A percentile compares a stretch with the other conserved stretches of the same genome.
Conservation (phyloP, 179 eudicot species). For the Gypsophila paniculata region DNA sequence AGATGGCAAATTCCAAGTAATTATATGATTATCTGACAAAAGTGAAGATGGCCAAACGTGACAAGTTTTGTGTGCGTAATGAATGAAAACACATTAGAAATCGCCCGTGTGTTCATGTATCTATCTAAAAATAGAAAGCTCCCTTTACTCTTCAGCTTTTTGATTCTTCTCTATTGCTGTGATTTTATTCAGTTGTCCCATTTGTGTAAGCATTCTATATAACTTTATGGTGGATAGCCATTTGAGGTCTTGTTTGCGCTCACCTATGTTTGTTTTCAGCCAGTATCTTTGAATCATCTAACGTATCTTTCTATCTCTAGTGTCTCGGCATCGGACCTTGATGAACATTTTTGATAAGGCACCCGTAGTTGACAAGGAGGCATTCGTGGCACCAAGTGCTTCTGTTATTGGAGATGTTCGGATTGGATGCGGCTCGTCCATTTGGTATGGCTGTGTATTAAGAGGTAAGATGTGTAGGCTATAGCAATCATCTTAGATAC, state of each 20-base stretch:
- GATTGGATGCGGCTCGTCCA: conserved; percentile 68
- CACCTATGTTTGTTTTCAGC: neutral
- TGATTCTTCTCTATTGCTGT: neutral
- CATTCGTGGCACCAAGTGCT: conserved; percentile 96
- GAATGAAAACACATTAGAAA: neutral
- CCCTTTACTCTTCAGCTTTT: neutral
- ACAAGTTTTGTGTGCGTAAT: neutral
- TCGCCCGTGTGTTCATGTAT: neutral
- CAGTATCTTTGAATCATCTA: conserved; percentile 11
- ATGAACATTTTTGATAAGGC: conserved; percentile 84
- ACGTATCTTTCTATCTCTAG: conserved; percentile 29
- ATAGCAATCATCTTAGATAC: neutral
- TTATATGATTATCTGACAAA: neutral
- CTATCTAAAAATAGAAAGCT: neutral
- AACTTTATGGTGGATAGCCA: neutral
- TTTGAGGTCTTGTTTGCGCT: neutral
- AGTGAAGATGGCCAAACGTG: neutral
- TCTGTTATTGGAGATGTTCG: conserved; percentile 81
- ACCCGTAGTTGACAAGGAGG: conserved; percentile 67
- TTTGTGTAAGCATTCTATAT: neutral
- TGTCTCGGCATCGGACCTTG: conserved; percentile 87
- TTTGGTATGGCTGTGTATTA: conserved; percentile 95
- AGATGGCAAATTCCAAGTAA: neutral
- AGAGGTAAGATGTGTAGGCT: conserved; percentile 50
- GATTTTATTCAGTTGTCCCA: neutral